These are phyloP conservation scores for Kluyveromyces marxianus DNA, from an alignment of 1,139 yeast genomes.

Conservation along the genomic window DNA sequence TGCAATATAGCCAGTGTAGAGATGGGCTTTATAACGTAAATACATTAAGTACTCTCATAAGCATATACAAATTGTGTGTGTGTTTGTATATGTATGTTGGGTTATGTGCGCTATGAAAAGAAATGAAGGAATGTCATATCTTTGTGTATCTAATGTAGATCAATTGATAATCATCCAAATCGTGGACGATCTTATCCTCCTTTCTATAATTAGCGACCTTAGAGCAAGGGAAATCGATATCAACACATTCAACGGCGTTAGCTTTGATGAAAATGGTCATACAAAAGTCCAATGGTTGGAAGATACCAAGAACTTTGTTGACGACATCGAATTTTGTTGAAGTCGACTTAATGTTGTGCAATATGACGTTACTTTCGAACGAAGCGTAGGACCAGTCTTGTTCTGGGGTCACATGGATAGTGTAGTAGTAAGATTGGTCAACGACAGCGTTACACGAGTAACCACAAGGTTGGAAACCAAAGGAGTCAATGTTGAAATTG, in stretches of 20 bases:
- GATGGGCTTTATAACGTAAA: too few relatives aligned
- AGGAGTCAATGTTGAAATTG: conserved; percentile 63
- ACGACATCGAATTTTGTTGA: conserved; percentile 44
- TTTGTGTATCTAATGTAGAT: conserved; percentile 31
- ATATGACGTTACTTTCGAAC: conserved; percentile 75
- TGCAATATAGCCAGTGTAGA: too few relatives aligned
- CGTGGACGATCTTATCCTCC: conserved; percentile 64
- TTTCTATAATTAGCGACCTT: conserved; percentile 49
- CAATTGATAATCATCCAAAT: conserved; percentile 50
- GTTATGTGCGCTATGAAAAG: background rate
- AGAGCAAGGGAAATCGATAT: conserved; percentile 15
- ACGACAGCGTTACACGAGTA: conserved; percentile 80
- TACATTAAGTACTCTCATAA: too few relatives aligned
- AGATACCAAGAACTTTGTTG: conserved; percentile 51
- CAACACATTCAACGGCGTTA: conserved; percentile 1
- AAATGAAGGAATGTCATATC: conserved; percentile 2
- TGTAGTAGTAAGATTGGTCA: conserved; percentile 62
- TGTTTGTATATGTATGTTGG: too few relatives aligned
- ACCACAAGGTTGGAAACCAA: conserved; percentile 94
- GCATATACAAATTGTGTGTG: too few relatives aligned
- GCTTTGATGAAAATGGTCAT: conserved; percentile 46
- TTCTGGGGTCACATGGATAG: conserved; percentile 93
- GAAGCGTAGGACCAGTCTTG: conserved; percentile 93
- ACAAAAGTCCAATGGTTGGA: conserved; percentile 73
- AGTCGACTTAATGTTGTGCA: conserved; percentile 32